Evolutionary conservation across 2,329 filamentous ascomycete species (phyloP), one percentile per base, ranked within the genome.

Genomic region (Botrytis byssoidea): DNA sequence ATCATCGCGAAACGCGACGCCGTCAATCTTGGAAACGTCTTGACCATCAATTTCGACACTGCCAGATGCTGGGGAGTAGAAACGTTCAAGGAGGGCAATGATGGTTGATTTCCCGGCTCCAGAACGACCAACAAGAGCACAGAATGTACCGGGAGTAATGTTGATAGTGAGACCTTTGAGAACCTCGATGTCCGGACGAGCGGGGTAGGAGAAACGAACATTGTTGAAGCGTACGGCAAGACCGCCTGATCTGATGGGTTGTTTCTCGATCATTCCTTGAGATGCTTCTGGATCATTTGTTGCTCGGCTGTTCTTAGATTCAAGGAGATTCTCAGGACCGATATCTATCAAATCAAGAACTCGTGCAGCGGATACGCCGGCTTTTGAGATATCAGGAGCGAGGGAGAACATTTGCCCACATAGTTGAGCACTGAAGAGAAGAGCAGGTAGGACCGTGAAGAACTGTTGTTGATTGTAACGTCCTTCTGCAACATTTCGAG

Each of bases 391-490:
- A 76, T 94, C 92, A 0, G 91, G 92, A 0, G 92, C 91, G 2
- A 94, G 86, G 14, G 89, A 88, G 79, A 94, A 94, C 82, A 94
- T 89, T 77, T 93, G 90, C 37, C 91, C 90, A 86, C 91, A 93
- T 14, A 92, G 85, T 79, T 92, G 89, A 0, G 92, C 91, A 75
- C 90, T 91, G 57, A 94, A 88, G 1, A 94, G 86, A 77, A 94
- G 87, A 8, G 91, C 86, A 22, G 92, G 86, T 4, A 93, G 85
- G 16, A 94, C 90, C 77, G 93, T 91, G 80, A 94, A 89, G 83
- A 94, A 94, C 18, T 92, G 87, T 42, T 89, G 88, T 64, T 88
- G 88, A 82, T 85, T 77, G 91, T 91, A 74, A 88, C 83, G 8
- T 83, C 92, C 91, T 61, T 86, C 85, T 72, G 90, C 87, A 74